A percentile compares a stretch with the other conserved stretches of the same genome.
phyloP scores from a whole-genome alignment of 441 rosid genomes.

The Populus hybrid region DNA sequence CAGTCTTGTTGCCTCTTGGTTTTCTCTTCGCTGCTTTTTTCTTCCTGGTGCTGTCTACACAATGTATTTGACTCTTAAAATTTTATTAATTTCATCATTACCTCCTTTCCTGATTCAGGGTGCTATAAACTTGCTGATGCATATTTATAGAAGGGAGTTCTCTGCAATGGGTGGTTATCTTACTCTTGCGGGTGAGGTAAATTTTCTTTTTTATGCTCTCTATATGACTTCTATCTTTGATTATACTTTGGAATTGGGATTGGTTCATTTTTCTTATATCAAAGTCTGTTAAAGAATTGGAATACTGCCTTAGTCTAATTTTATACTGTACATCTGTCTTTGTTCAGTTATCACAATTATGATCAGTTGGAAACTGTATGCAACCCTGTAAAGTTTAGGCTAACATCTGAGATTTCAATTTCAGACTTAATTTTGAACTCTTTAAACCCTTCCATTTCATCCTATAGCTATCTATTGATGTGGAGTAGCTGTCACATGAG shows the following conservation, averaged over 20 bases:
- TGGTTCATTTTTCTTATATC: neutral
- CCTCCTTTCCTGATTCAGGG: constrained; percentile 53
- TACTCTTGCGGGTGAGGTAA: constrained; percentile 98
- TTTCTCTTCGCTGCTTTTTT: neutral
- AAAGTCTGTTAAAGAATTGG: neutral
- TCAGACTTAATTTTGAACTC: neutral
- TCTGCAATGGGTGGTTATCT: constrained; percentile 94
- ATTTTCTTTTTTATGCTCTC: constrained; percentile 19
- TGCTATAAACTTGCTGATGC: constrained; percentile 91
- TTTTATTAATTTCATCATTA: neutral
- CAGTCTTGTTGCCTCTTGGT: neutral
- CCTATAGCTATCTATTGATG: neutral
- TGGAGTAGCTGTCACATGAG: neutral
- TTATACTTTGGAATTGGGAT: neutral
- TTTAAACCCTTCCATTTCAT: neutral
- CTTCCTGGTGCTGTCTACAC: neutral
- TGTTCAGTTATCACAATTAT: neutral
- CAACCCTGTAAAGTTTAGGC: no score
- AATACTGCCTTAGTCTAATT: neutral
- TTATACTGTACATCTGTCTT: neutral
- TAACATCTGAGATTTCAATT: no score
- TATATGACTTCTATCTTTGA: neutral
- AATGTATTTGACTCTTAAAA: neutral
- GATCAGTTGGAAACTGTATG: no score
- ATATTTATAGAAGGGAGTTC: constrained; percentile 83